Conservation (phyloP, 768 basidiomycete species). For the Tubosaeta sp. region DNA sequence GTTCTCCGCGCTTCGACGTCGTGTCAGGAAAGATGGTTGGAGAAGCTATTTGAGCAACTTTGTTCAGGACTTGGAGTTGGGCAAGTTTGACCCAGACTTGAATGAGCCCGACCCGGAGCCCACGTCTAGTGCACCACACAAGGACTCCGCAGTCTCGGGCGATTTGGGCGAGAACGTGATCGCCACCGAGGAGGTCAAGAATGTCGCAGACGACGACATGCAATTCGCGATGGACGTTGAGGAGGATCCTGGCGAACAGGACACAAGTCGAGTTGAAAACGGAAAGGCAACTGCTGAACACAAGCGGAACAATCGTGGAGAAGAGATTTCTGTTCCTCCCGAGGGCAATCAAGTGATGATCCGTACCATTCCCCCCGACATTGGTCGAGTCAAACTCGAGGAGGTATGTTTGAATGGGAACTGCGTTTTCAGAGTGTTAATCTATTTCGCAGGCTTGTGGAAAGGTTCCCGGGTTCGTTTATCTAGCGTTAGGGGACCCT, state of each 20-base stretch:
- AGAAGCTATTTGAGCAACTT: conserved; percentile 68
- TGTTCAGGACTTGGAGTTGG: conserved; percentile 74
- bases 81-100: conserved; percentile 79
- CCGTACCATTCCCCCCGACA: conserved; percentile 90
- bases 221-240: conserved; percentile 69
- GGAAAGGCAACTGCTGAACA: conserved; percentile 46
- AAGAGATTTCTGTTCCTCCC: conserved; percentile 65
- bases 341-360: conserved; percentile 94
- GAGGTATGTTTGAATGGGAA: conserved; percentile 49
- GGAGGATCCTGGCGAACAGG: conserved; percentile 64
- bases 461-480: conserved; percentile 75
- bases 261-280: conserved; percentile 53
- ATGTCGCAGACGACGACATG: conserved; percentile 62
- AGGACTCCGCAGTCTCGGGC: conserved; percentile 41
- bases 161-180: conserved; percentile 35
- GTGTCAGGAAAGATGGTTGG: conserved; percentile 85
- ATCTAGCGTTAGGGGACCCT: conserved; percentile 89
- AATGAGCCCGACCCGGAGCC: conserved; percentile 56
- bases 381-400: conserved; percentile 85
- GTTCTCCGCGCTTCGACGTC: conserved; percentile 63
- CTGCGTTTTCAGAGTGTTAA: conserved; percentile 4
- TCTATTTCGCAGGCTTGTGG: conserved; percentile 56
- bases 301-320: conserved; percentile 53
- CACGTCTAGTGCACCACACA: conserved; percentile 47
- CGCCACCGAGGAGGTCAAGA: conserved; percentile 52